Evolutionary conservation across 495 filamentous ascomycete species (phyloP), one percentile per base, ranked within the genome.

Genomic region (Aspergillus taichungensis): DNA sequence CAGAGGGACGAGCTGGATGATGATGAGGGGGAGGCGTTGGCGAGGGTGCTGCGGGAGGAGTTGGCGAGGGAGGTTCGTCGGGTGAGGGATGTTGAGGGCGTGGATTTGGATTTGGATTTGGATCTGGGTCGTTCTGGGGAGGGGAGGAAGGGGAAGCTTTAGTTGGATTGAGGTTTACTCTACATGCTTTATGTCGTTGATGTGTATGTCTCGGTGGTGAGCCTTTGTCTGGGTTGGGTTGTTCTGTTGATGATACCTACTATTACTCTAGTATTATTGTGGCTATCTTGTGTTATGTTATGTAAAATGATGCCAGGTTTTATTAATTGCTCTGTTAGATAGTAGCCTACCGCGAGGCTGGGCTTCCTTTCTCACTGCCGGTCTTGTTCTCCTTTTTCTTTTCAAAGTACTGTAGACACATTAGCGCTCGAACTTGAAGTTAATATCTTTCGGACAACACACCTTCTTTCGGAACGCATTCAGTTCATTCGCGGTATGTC

Each of bases 1-100:
- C 73, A 79, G 63, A 71, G 90, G 59, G 80, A 84, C 34, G 90
- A 95, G 37, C 62, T 95, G 47, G 88, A 94, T 58, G 88, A 95
- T 53, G 87, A 87, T 6, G 88, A 94, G 53, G 89, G 73, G 28
- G 82, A 56, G 38, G 67, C 51, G 42, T 55, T 95, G 47, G 84
- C 83, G 6, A 62, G 50, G 48, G 64, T 68, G 55, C 69, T 96
- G 51, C 74, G 88, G 53, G 60, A 55, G 47, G 72, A 75, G 56
- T 52, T 95, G 49, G 73, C 67, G 54, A 66, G 52, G 64, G 81
- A 64, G 57, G 61, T 78, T 18, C 62, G 61, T 51, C 74, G 75
- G 49, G 58, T 73, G 40, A 60, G 62, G 46, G 53, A 50, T 42
- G 59, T 64, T 9, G 63, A 74, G 52, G 63, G 63, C 29, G 42